Base-by-base conservation (phyloP, 768 basidiomycete genomes). In the Boletus coccyginus region DNA sequence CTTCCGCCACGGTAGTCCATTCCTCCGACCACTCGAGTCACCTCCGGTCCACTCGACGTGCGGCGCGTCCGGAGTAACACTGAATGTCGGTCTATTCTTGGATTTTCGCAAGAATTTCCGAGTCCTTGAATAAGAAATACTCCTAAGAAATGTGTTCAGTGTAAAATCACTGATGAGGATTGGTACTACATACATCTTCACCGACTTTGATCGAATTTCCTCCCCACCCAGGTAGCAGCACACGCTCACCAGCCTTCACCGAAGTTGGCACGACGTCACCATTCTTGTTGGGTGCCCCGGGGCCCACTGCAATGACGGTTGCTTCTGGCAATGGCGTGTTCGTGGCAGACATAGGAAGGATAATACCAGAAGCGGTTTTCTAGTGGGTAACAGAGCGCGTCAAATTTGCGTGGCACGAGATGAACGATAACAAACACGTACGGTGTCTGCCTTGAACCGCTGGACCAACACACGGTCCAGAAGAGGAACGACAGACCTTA, bases 341-440 rank as follows among this genome's bases (percentile, higher is more conserved):
- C 29, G 92, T 94, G 7, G 90, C 85, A 2, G 94, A 92, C 0
- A 90, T 83, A n/a, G 97, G 97, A 45, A 99, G 81, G 84, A 94
- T 94, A 70, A 99, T 87, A 36, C 97, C 97, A 24, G 89, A 75
- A 4, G 97, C 90, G n/a, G 96, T 99, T 95, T 98, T 97, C 95
- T 98, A 64, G 39, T 7, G 10, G 13, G 44, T 13, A 8, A 2
- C 40, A 38, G 14, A 7, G 29, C 4, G 3, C 29, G 35, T 67
- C 27, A 60, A 17, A 29, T 13, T n/a, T 9, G 13, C 14, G 10
- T 5, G 17, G 10, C 38, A 40, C 10, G 3, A 27, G 2, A 11
- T 13, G 7, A 7, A 44, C 12, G 5, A 45, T 11, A 5, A 42
- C 8, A 39, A 12, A 54, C n/a, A 78, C 90, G 58, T 67, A 98